Evolutionary conservation across 208 protist species (phyloP), one percentile per base, ranked within the genome.

Genomic region (Wallacemonas sp.): DNA sequence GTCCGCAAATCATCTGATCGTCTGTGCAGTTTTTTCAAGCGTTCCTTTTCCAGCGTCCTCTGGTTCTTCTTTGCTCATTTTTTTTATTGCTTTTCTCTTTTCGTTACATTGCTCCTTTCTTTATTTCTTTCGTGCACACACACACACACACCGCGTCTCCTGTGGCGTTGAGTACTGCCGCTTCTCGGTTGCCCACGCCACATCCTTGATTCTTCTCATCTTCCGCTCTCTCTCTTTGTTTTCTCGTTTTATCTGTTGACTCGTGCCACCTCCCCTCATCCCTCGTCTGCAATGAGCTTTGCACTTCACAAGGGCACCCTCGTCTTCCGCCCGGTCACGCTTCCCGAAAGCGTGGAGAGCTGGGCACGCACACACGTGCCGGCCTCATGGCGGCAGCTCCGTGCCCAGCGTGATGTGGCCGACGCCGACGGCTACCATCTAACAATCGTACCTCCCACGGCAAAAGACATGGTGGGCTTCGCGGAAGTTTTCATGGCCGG

Each of bases 351-450:
- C 37, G 33, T 68, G 15, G 29, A 39, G 30, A 3, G 38, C 5
- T 57, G 50, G 50, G n/a, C n/a, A 17, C 4, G 3, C 4, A 21
- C 45, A 12, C 37, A 59, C 22, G 63, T 68, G 6, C 63, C 63
- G 10, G 8, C 48, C 6, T 24, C 19, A 12, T 68, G 63, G 63
- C 45, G 50, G 3, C 10, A 17, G 17, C 19, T 21, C 3, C 50
- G 50, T 15, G 32, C 10, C 1, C 34, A 42, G 19, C 61, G 61
- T n/a, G 63, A 68, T n/a, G 48, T 19, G 21, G 32, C n/a, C 36
- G 63, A 58, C n/a, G 63, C 50, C 38, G 48, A 52, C 29, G 22
- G 26, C 21, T 46, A 68, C 50, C 63, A 68, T 50, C 30, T 68
- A 19, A 68, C 63, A 4, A 54, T 68, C 1, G 34, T 68, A 8